phyloP scores from a whole-genome alignment of 306 rosid species.

The Gillenia trifoliata region DNA sequence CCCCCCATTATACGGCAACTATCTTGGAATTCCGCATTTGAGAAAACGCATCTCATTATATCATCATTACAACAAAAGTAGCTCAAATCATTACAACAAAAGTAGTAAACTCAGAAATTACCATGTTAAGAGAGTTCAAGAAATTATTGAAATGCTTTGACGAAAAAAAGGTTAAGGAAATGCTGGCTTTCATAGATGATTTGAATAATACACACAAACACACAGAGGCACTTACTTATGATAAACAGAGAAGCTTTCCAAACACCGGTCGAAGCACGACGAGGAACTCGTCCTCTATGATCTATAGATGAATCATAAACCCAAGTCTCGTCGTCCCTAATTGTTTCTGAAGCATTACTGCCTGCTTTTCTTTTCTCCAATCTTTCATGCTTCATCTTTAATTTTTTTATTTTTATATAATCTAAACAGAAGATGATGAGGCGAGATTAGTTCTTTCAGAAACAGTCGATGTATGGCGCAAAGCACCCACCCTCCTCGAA shows the following conservation, averaged over 20 bases:
- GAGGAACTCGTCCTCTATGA: constrained; percentile 44
- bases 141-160: too few species aligned
- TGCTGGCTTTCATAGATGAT: neutral
- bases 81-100: too few species aligned
- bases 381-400: too few species aligned
- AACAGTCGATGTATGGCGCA: too few species aligned
- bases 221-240: constrained; percentile 27
- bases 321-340: constrained; percentile 32
- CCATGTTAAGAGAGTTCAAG: neutral
- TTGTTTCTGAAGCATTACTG: neutral
- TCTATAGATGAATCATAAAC: constrained; percentile 53
- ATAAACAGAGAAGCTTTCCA: constrained; percentile 60
- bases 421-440: too few species aligned
- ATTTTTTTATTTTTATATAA: too few species aligned
- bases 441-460: too few species aligned
- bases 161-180: neutral
- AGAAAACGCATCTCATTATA: too few species aligned
- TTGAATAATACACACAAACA: neutral
- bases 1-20: too few species aligned
- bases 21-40: too few species aligned
- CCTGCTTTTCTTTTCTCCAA: constrained; percentile 7
- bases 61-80: too few species aligned
- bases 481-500: too few species aligned
- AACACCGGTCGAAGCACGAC: constrained; percentile 52
- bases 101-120: neutral